Conservation (phyloP, 495 filamentous ascomycete species). For the Penicillium coprophilum region DNA sequence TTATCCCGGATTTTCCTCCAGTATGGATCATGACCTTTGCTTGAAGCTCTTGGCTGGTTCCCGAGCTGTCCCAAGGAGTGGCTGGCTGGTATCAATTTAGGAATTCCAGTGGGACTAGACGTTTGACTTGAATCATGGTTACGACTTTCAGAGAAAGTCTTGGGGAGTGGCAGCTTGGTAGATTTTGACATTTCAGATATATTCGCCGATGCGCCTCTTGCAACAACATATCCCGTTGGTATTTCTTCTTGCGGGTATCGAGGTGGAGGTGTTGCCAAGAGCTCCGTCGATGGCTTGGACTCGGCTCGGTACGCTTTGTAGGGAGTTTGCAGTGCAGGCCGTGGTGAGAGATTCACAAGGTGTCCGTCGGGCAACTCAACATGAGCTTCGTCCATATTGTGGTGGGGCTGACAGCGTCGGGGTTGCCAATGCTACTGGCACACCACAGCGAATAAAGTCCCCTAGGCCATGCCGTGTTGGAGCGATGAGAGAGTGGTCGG, state of each 20-base stretch:
- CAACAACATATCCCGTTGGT: constrained; percentile 7
- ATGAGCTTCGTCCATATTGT: constrained; percentile 28
- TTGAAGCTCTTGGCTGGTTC: constrained; percentile 19
- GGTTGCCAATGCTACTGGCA: constrained; percentile 22
- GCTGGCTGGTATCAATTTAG: constrained; percentile 17
- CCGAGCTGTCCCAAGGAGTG: constrained; percentile 18
- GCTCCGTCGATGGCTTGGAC: constrained; percentile 16
- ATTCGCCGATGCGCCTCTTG: constrained; percentile 10
- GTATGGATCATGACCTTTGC: constrained; percentile 32
- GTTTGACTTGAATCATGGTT: constrained; percentile 23
- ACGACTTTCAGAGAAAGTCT: constrained; percentile 19
- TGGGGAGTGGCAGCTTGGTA: constrained; percentile 40
- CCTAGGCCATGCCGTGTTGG: constrained; percentile 29
- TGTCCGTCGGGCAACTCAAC: constrained; percentile 37
- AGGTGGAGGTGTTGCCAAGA: constrained; percentile 11
- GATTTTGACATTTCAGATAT: constrained; percentile 24
- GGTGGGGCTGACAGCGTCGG: constrained; percentile 1
- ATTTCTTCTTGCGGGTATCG: constrained; percentile 4
- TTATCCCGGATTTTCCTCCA: constrained; percentile 35
- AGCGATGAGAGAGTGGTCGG: not conserved
- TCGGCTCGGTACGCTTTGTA: constrained; percentile 30
- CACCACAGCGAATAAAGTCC: constrained; percentile 7
- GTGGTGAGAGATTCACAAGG: constrained; percentile 37
- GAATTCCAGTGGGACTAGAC: constrained; percentile 23
- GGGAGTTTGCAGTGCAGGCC: constrained; percentile 17